Conservation (phyloP, 352 stramenopile genomes). For the Thalassiosira mediterranea region DNA sequence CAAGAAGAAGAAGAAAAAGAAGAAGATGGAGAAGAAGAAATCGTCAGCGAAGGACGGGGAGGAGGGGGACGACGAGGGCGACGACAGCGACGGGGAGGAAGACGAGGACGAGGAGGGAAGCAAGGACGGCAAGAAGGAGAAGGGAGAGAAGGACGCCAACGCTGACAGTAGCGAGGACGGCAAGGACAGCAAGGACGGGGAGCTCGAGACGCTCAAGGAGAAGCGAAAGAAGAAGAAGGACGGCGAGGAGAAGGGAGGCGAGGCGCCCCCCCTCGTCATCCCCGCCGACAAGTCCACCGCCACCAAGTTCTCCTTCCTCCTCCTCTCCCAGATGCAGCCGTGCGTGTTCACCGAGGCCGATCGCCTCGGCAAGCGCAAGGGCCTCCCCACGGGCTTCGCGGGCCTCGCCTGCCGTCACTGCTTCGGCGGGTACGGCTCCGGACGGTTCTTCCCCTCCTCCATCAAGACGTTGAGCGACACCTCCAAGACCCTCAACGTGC, state of each 20-base stretch:
- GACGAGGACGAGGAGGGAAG: no score
- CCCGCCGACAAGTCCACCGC: not conserved
- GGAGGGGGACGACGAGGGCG: not conserved
- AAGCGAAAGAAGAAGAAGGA: no score
- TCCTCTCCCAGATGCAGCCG: slow-evolving; percentile 51
- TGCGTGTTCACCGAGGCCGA: slow-evolving; percentile 53
- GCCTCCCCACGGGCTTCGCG: slow-evolving; percentile 34
- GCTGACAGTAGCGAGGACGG: not conserved
- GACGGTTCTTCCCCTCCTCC: slow-evolving; percentile 51
- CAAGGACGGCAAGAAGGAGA: no score
- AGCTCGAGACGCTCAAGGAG: no score
- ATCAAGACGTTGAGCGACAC: slow-evolving; percentile 60
- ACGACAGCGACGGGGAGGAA: no score
- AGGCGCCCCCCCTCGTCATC: not conserved
- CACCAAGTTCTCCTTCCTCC: slow-evolving; percentile 27
- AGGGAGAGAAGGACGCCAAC: not conserved
- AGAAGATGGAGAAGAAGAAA: no score
- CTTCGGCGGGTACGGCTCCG: slow-evolving; percentile 41
- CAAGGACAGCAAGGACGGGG: no score
- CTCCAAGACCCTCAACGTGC: slow-evolving; percentile 49
- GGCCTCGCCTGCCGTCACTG: slow-evolving; percentile 52
- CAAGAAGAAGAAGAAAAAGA: not conserved
- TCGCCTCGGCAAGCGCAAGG: slow-evolving; percentile 52
- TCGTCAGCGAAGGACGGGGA: not conserved
- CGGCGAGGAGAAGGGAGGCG: no score